Base-by-base conservation (phyloP, 2,329 filamentous ascomycete genomes). In the Colletotrichum filicis region DNA sequence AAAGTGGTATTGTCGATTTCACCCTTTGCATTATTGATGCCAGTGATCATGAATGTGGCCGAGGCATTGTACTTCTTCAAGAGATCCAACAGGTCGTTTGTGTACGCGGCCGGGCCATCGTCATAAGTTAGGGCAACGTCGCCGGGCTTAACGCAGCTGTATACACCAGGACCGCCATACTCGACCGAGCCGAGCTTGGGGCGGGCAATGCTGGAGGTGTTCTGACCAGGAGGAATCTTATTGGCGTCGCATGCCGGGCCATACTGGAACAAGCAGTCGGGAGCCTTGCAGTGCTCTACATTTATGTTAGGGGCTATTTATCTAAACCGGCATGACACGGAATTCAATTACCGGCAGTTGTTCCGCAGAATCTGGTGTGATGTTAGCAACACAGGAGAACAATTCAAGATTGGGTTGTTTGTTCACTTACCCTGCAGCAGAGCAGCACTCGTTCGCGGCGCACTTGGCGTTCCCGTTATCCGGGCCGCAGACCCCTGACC, bases 221-320 rank as follows among this genome's bases (percentile, higher is more conserved):
- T 87, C n/a, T 81, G 79, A 19, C 88, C 89, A 26, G 68, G 19
- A 4, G 24, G 83, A 75, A 7, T 88, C 88, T 37, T 82, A 77
- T 89, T 88, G 64, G 85, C 87, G 75, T 89, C 88, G 77, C 89
- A 91, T 16, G 79, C 86, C 19, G 87, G 81, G 19, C 87, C 87
- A 75, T 87, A 89, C 74, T 83, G 78, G 76, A 89, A 87, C 72
- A 87, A 82, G 75, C 89, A 91, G 76, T 89, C 88, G 12, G 88
- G 88, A 53, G 88, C 84, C 70, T 82, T 82, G 79, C 89, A 90
- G 79, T 88, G 52, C 16, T 74, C 71, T 67, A 49, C 7, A 52
- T 5, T 32, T 14, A 7, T 71, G 56, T 49, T 9, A 68, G 19
- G n/a, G 22, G 4, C 24, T 14, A 19, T 19, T 11, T 6, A 4